Conservation (phyloP, 495 filamentous ascomycete genomes). For the Aspergillus olivimuriae region DNA sequence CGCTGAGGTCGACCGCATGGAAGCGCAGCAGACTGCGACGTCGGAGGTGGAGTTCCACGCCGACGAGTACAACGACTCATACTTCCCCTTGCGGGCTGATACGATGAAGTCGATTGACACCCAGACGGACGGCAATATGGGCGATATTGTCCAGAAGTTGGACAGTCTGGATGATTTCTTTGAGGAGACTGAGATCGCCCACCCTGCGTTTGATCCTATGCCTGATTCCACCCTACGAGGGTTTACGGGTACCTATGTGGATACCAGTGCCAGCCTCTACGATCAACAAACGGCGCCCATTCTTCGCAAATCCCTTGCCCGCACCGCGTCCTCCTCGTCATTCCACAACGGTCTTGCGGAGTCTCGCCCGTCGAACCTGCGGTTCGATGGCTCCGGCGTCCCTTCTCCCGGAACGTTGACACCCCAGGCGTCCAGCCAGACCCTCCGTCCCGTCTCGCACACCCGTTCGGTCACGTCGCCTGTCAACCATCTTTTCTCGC, state of each 20-base stretch:
- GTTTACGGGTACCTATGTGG: constrained; percentile 59
- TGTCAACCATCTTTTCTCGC: constrained; percentile 48
- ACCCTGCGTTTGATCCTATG: constrained; percentile 35
- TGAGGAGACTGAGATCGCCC: constrained; percentile 54
- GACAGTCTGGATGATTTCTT: constrained; percentile 96
- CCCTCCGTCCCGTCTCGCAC: constrained; percentile 52
- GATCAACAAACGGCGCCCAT: constrained; percentile 93
- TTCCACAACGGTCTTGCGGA: constrained; percentile 89
- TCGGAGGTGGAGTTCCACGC: constrained; percentile 87
- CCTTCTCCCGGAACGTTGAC: constrained; percentile 37
- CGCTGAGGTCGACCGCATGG: constrained; percentile 51
- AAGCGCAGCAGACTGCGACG: constrained; percentile 56
- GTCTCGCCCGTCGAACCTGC: constrained; percentile 48
- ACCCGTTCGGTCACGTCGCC: constrained; percentile 71
- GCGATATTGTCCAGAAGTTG: constrained; percentile 82
- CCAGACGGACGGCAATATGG: constrained; percentile 68
- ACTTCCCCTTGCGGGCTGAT: constrained; percentile 73
- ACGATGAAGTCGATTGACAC: constrained; percentile 91
- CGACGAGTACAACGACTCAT: constrained; percentile 78
- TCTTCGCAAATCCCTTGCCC: constrained; percentile 69
- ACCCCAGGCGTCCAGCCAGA: constrained; percentile 19
- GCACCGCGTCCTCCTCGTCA: constrained; percentile 64
- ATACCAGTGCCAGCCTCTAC: constrained; percentile 80
- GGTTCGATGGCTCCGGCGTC: constrained; percentile 56
- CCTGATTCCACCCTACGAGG: constrained; percentile 53